Conservation (phyloP, 192 early-diverging fungal species). For the Phycomyces nitens region DNA sequence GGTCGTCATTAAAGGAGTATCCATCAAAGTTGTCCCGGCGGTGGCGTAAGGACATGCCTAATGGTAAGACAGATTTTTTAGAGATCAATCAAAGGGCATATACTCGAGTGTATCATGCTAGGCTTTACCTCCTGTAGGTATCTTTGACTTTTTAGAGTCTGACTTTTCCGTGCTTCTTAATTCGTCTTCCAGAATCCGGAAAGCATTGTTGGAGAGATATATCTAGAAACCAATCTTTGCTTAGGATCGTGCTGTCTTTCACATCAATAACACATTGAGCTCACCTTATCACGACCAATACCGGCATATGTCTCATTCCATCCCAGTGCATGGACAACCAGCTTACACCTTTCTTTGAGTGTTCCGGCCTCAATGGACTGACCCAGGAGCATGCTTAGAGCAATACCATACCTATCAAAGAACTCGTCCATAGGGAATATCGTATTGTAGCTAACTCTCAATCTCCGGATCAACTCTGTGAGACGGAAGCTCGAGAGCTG, state of each 20-base stretch:
- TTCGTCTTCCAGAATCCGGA: slow-evolving; percentile 80
- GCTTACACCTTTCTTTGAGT: slow-evolving; percentile 34
- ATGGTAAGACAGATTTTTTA: background rate
- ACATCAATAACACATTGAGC: too few species aligned
- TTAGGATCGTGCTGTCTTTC: too few species aligned
- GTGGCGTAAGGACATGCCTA: slow-evolving; percentile 1
- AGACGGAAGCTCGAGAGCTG: slow-evolving; percentile 71
- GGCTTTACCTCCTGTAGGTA: background rate
- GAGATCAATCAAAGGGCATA: background rate
- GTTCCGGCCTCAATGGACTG: slow-evolving; percentile 20
- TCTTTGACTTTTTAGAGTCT: slow-evolving; percentile 32
- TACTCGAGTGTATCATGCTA: background rate
- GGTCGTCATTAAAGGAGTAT: slow-evolving; percentile 23
- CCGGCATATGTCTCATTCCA: slow-evolving; percentile 19
- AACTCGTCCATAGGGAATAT: slow-evolving; percentile 75
- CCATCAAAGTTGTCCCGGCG: slow-evolving; percentile 17
- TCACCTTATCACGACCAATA: slow-evolving; percentile 16
- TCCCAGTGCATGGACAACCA: slow-evolving; percentile 13
- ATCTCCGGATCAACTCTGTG: slow-evolving; percentile 57
- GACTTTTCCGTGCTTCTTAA: slow-evolving; percentile 68
- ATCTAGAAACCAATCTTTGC: slow-evolving; percentile 39
- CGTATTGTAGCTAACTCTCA: slow-evolving; percentile 72
- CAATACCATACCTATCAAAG: slow-evolving; percentile 63
- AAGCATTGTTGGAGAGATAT: slow-evolving; percentile 72
- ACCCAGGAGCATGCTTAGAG: slow-evolving; percentile 36